Evolutionary conservation across 257 asterid genomes (phyloP).

Genomic region (Paraleonurus japonicus): DNA sequence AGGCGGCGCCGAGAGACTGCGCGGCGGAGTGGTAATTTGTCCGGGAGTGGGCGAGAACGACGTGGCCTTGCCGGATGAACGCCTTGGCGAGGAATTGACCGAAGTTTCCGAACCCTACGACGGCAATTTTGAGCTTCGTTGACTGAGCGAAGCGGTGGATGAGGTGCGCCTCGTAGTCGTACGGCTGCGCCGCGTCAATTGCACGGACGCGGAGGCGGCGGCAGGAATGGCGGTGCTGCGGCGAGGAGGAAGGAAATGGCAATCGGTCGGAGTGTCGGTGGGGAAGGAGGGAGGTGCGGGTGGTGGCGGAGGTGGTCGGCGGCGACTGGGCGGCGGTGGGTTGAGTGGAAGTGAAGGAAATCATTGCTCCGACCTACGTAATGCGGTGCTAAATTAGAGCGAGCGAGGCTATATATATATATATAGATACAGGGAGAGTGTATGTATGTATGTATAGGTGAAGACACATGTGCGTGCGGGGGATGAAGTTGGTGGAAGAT

Average conservation of each 20-base stretch:
- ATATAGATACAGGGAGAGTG: background rate
- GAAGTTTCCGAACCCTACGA: slow-evolving; percentile 79
- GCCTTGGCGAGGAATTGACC: slow-evolving; percentile 84
- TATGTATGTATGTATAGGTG: slow-evolving; percentile 8
- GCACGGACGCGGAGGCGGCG: slow-evolving; percentile 49
- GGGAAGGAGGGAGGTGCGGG: slow-evolving; percentile 25
- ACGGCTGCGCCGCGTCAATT: slow-evolving; percentile 70
- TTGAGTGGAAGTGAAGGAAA: slow-evolving; percentile 38
- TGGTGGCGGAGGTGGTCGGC: slow-evolving; percentile 21
- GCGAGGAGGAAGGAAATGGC: slow-evolving; percentile 10
- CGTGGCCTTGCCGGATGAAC: slow-evolving; percentile 66
- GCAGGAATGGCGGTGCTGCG: slow-evolving; percentile 3
- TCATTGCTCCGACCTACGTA: slow-evolving; percentile 27
- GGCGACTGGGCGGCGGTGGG: slow-evolving; percentile 32
- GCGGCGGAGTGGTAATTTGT: slow-evolving; percentile 52
- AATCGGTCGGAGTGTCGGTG: slow-evolving; percentile 27
- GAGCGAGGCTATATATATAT: background rate
- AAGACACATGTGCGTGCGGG: slow-evolving; percentile 4
- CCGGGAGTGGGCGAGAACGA: slow-evolving; percentile 64
- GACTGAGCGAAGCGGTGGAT: slow-evolving; percentile 46
- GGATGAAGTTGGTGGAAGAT: slow-evolving; percentile 22
- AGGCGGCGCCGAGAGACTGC: slow-evolving; percentile 53
- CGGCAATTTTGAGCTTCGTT: slow-evolving; percentile 63
- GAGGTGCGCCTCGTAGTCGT: slow-evolving; percentile 58
- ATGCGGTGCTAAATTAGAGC: slow-evolving; percentile 10